A percentile compares a stretch with the other conserved stretches of the same genome.
Evolutionary conservation across 2,329 filamentous ascomycete genomes (phyloP).

Genomic region (Bipolaris zeicola): DNA sequence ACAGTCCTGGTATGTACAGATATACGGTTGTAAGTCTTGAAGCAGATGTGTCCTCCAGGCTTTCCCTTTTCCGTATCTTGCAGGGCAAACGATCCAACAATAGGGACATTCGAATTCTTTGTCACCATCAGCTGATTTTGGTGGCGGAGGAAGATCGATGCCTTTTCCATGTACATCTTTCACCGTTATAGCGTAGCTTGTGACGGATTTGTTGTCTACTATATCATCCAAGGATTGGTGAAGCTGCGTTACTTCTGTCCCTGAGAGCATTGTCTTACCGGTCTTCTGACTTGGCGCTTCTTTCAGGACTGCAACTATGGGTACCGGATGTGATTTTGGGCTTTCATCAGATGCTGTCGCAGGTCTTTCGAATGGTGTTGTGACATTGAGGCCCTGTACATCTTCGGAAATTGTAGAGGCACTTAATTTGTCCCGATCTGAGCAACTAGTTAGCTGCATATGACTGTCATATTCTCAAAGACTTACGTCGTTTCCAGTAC

Average conservation of each 20-base stretch:
- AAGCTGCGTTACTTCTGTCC: slow-evolving; percentile 46
- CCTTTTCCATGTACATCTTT: slow-evolving; percentile 43
- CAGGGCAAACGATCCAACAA: slow-evolving; percentile 48
- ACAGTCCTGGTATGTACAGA: slow-evolving; percentile 45
- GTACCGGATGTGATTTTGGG: slow-evolving; percentile 14
- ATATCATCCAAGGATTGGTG: slow-evolving; percentile 47
- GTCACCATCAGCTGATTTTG: slow-evolving; percentile 38
- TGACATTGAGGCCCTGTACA: neutral
- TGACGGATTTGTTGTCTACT: slow-evolving; percentile 44
- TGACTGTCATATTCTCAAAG: neutral
- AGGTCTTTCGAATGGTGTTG: slow-evolving; percentile 9
- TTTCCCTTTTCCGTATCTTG: slow-evolving; percentile 42
- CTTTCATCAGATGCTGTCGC: slow-evolving; percentile 19
- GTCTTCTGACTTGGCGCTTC: slow-evolving; percentile 41
- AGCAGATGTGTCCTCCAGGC: slow-evolving; percentile 46
- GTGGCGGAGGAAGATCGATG: slow-evolving; percentile 43
- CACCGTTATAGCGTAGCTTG: slow-evolving; percentile 45
- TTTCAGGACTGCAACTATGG: slow-evolving; percentile 12
- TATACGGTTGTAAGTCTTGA: slow-evolving; percentile 47
- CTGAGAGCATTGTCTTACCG: slow-evolving; percentile 43
- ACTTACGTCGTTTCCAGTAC: slow-evolving; percentile 43
- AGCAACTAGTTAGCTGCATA: neutral
- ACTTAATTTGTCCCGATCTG: slow-evolving; percentile 44
- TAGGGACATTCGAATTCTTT: slow-evolving; percentile 49
- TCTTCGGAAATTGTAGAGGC: slow-evolving; percentile 33